Conservation (phyloP, 2,329 filamentous ascomycete genomes). For the Verticillium albo-atrum region DNA sequence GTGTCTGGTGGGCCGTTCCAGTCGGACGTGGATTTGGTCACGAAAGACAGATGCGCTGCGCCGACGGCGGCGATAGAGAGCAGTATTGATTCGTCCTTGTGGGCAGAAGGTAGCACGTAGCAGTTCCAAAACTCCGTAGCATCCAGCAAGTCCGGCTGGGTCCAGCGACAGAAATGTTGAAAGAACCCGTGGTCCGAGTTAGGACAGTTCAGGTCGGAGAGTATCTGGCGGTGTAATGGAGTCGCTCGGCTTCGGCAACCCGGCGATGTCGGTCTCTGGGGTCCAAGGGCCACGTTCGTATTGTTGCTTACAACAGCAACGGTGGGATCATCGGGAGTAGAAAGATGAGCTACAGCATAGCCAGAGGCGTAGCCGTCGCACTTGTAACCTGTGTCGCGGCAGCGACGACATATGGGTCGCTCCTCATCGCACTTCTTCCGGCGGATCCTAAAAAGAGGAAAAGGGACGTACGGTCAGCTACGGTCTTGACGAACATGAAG, state of each 20-base stretch:
- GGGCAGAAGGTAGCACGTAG: slow-evolving; percentile 11
- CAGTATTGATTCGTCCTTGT: slow-evolving; percentile 9
- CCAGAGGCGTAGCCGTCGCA: slow-evolving; percentile 17
- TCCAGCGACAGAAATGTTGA: slow-evolving; percentile 16
- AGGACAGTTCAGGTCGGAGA: too few species aligned
- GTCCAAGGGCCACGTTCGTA: too few species aligned
- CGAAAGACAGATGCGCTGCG: slow-evolving; percentile 12
- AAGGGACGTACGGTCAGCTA: not conserved
- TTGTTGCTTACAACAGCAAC: too few species aligned
- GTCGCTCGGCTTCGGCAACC: too few species aligned
- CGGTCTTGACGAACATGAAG: too few species aligned
- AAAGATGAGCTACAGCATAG: not conserved
- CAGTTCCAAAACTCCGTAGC: slow-evolving; percentile 12
- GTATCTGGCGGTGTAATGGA: too few species aligned
- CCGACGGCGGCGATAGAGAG: slow-evolving; percentile 13
- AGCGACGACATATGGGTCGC: slow-evolving; percentile 16
- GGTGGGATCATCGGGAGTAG: too few species aligned
- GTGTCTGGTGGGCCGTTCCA: slow-evolving; percentile 13
- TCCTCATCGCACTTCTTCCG: slow-evolving; percentile 21
- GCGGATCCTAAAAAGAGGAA: slow-evolving; percentile 9
- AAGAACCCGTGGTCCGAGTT: slow-evolving; percentile 5
- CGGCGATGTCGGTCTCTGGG: too few species aligned
- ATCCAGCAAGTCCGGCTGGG: slow-evolving; percentile 7
- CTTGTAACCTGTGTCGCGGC: slow-evolving; percentile 10
- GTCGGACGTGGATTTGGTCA: slow-evolving; percentile 6